phyloP scores from a whole-genome alignment of 352 stramenopile genomes.

The Phytophthora rubi region DNA sequence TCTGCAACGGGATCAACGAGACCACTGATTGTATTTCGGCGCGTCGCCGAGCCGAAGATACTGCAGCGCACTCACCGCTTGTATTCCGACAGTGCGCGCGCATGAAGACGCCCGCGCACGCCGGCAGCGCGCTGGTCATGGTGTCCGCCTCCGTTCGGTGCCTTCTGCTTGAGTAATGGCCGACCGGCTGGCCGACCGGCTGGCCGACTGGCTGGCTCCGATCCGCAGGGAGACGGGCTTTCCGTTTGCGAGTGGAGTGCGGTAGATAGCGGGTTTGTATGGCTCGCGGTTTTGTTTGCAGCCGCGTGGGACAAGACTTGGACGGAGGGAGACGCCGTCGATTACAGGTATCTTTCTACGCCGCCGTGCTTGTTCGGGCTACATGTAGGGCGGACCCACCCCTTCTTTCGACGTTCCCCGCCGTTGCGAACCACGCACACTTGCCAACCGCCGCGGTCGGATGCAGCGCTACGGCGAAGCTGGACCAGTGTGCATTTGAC shows the following conservation, averaged over 20 bases:
- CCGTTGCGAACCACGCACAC: not conserved
- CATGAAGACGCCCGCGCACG: conserved; percentile 51
- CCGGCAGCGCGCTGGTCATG: conserved; percentile 23
- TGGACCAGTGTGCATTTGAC: not conserved
- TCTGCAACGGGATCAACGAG: conserved; percentile 12
- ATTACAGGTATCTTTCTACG: conserved; percentile 9
- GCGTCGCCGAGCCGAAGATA: not conserved
- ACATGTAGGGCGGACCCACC: not conserved
- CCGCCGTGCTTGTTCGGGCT: not conserved
- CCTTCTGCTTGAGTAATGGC: conserved; percentile 19
- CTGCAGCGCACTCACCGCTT: conserved; percentile 49
- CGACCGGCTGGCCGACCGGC: not conserved
- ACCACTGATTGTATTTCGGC: conserved; percentile 22
- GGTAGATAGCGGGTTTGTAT: conserved; percentile 14
- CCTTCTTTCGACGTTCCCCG: not conserved
- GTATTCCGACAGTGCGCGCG: conserved; percentile 61
- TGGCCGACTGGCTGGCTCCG: conserved; percentile 8
- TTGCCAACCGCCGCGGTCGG: not conserved
- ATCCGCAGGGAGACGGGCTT: conserved; percentile 25
- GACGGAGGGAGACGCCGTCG: not conserved
- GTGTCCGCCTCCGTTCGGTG: not conserved
- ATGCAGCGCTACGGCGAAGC: not conserved
- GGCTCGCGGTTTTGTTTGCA: conserved; percentile 12
- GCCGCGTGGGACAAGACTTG: conserved; percentile 26
- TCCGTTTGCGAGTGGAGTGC: conserved; percentile 21